Evolutionary conservation across 2,329 filamentous ascomycete genomes (phyloP), one percentile per base, ranked within the genome.

Genomic region (Trichocomaceae sp.): DNA sequence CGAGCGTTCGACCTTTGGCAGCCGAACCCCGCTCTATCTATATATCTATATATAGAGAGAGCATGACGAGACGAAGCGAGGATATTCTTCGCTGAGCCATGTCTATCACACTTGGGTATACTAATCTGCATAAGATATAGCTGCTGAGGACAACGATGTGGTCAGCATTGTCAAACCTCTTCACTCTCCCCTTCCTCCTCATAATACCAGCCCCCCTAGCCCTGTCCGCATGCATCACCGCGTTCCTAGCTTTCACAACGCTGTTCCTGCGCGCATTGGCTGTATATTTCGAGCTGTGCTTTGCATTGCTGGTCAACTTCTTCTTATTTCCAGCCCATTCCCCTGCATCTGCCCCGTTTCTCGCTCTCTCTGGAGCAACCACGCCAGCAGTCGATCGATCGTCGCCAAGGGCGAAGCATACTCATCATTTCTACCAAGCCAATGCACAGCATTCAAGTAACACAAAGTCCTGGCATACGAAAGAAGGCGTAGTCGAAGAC

Each of bases 181-280:
- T 86, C 48, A 72, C 83, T 51, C 75, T 85, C 50, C 83, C 83
- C n/a, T 77, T 85, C 62, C 73, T 87, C 60, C 76, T 82, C 63
- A 59, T 85, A 59, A 74, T 85, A 63, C 83, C 83, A 20, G 70
- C 86, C 12, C 84, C 85, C 8, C 76, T 87, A 52, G 77, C 82
- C 61, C 65, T 86, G 49, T 79, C 83, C 53, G 85, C 85, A 51
- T 79, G 77, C 59, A 70, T 86, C 59, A 87, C 85, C 31, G 83
- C 84, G 53, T 77, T 76, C 4, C 61, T 86, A 47, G 83, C 85
- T 39, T 80, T 85, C 59, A 74, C 79, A 37, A 75, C 85, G 35
- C 77, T 88, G 48, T 77, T 82, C 63, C 70, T 85, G 58, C 79
- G 84, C 22, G 78, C 84, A 22, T 72, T 79, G 46, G 64, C 85